A percentile compares a stretch with the other conserved stretches of the same genome.
phyloP scores from a whole-genome alignment of 495 filamentous ascomycete species.

The Apodospora peruviana region DNA sequence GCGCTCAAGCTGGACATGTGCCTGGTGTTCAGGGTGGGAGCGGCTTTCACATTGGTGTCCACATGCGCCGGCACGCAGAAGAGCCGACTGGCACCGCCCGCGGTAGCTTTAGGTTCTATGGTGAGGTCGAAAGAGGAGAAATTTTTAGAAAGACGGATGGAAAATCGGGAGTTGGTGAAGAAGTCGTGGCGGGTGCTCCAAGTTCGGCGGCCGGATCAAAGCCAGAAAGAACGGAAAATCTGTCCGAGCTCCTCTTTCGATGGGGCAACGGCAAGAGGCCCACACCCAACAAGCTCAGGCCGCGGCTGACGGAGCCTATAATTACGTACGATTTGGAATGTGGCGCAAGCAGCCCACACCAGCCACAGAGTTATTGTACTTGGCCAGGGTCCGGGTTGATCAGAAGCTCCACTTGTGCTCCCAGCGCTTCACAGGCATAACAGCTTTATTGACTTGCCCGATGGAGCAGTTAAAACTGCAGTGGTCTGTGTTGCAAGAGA shows the following conservation, averaged over 20 bases:
- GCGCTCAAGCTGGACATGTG: conserved; percentile 23
- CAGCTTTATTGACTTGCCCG: no score
- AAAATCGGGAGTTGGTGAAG: neutral
- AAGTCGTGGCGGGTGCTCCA: neutral
- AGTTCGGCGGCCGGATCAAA: neutral
- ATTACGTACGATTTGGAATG: no score
- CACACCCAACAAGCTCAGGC: no score
- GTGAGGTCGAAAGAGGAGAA: conserved; percentile 6
- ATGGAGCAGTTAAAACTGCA: no score
- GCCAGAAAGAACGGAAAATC: conserved; percentile 3
- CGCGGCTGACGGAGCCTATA: no score
- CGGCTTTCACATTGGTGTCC: conserved; percentile 19
- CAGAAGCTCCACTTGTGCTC: no score
- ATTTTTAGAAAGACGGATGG: neutral
- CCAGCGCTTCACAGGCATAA: no score
- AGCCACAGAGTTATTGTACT: neutral
- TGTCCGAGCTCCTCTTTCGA: conserved; percentile 9
- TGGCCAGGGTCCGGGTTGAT: no score
- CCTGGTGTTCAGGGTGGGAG: conserved; percentile 3
- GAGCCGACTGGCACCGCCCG: neutral
- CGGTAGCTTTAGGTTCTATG: conserved; percentile 1
- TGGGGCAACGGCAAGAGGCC: conserved; percentile 5
- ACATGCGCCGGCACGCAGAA: conserved; percentile 1
- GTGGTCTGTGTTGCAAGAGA: no score
- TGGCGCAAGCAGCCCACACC: neutral